Evolutionary conservation across 495 filamentous ascomycete species (phyloP), one percentile per base, ranked within the genome.

Genomic region (Tuber indicum): DNA sequence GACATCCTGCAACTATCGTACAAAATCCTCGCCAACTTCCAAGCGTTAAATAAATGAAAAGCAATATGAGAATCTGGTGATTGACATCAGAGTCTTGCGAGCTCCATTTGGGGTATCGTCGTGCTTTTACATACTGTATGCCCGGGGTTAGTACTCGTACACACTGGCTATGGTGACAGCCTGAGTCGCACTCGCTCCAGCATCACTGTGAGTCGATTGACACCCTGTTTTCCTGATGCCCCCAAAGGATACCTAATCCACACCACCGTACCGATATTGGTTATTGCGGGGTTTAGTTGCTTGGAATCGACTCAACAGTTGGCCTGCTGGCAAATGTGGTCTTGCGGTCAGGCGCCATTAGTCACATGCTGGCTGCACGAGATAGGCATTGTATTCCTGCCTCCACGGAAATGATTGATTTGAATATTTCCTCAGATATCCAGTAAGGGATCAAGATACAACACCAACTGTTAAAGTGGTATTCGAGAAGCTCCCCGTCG

Each of bases 371-470:
- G 52, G 71, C 58, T 36, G 0, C 17, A 36, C 23, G 58, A 17
- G 23, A 66, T 66, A 17, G 58, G 58, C 12, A 36, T 4, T 86
- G 87, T 91, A 14, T 93, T 88, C 77, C 85, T 92, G 80, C 94
- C 98, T 80, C 94, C 42, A 93, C 93, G 26, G 94, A 97, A 79
- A 90, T 97, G 77, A 86, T 97, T 66, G 87, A 90, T 47, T 95
- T 93, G 85, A 98, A 97, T 76, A 74, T 90, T 49, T 70, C 77
- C 47, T 41, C 69, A 76, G 17, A 45, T 46, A 14, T 17, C 26
- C 32, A 10, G 17, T 7, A 39, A 32, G 69, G 21, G 70, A 49
- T 36, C 47, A 12, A 41, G 52, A 62, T 32, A 14, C n/a, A 62
- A 62, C n/a, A 3, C 52, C 47, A 32, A 21, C 2, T 0, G 10